Base-by-base conservation (phyloP, 2,329 filamentous ascomycete genomes). In the Simplicillium aogashimaense region DNA sequence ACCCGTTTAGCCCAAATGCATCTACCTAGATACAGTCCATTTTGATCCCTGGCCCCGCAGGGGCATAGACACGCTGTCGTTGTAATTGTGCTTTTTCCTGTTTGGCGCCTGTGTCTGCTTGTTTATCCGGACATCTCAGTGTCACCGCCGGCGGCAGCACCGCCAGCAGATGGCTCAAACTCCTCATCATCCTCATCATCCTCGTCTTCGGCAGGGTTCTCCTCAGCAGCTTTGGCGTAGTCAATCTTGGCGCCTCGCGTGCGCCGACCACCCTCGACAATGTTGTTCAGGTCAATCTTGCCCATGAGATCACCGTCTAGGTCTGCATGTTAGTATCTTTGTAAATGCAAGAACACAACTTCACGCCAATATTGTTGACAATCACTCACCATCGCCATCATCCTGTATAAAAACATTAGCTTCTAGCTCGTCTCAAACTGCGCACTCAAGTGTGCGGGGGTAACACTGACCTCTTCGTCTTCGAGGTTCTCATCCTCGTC, bases 231-330 rank as follows among this genome's bases (percentile, higher is more conserved):
- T 70, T 94, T 88, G 55, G 84, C 83, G 66, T 86, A 97, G 72
- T 97, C 86, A 60, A 97, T 95, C 56, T 81, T 75, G 64, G 86
- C 86, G 58, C 89, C 89, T 56, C 90, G 90, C 47, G 90, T 97
- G 63, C 92, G 90, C 53, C 81, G 78, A 47, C 82, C 82, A 48
- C 72, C 75, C 43, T 67, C 61, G 57, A 97, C 80, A 61, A 97
- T 94, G 74, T 97, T 97, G 60, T 77, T 76, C 42, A 77, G 70
- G 59, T 94, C 86, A 60, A 98, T 95, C 66, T 90, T 83, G 55
- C 88, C 86, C 35, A 32, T 13, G 30, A 15, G 30, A 32, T n/a
- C 12, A 12, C 30, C 13, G 13, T 13, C 15, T 32, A 32, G 30
- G 5, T n/a, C 13, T 32, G 13, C 30, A 32, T 84, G 83, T 39